Percentiles rank a stretch among this genome's conserved stretches.
Conservation (phyloP, 495 filamentous ascomycete genomes). For the Penicillium lividum region DNA sequence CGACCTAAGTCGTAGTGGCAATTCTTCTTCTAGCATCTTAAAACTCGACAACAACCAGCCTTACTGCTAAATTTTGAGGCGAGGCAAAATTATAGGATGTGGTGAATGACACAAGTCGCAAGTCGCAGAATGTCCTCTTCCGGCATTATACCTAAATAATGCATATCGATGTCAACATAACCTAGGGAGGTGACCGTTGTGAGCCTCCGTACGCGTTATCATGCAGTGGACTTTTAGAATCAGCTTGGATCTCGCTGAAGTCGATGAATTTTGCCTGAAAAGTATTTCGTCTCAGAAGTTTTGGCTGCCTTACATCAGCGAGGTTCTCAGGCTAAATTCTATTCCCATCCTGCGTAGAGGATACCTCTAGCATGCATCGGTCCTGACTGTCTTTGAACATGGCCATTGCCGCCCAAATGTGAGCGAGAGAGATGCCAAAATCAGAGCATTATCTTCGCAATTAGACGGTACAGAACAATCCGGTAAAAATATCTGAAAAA, state of each 20-base stretch:
- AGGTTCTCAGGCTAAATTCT: slow-evolving; percentile 15
- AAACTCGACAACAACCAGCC: slow-evolving; percentile 21
- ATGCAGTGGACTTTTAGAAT: slow-evolving; percentile 17
- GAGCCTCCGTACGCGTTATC: slow-evolving; percentile 5
- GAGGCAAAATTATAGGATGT: slow-evolving; percentile 23
- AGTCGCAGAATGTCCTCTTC: slow-evolving; percentile 25
- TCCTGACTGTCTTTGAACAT: slow-evolving; percentile 17
- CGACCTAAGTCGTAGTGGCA: neutral
- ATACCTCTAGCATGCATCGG: too few relatives aligned
- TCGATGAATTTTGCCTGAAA: slow-evolving; percentile 14
- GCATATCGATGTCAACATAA: slow-evolving; percentile 16
- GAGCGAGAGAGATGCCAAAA: slow-evolving; percentile 14
- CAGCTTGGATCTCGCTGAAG: slow-evolving; percentile 15
- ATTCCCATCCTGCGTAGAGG: too few relatives aligned
- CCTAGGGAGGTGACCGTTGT: slow-evolving; percentile 21
- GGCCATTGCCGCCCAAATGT: slow-evolving; percentile 24
- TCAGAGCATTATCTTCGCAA: too few relatives aligned
- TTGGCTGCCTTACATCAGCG: slow-evolving; percentile 7
- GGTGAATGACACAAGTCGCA: slow-evolving; percentile 22
- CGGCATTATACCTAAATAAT: neutral
- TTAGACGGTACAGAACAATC: too few relatives aligned
- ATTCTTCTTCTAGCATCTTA: slow-evolving; percentile 20
- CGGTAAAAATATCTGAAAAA: too few relatives aligned
- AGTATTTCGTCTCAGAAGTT: slow-evolving; percentile 11
- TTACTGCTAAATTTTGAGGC: slow-evolving; percentile 10